Base-by-base conservation (phyloP, 441 rosid species). In the Bruguiera hainesii region DNA sequence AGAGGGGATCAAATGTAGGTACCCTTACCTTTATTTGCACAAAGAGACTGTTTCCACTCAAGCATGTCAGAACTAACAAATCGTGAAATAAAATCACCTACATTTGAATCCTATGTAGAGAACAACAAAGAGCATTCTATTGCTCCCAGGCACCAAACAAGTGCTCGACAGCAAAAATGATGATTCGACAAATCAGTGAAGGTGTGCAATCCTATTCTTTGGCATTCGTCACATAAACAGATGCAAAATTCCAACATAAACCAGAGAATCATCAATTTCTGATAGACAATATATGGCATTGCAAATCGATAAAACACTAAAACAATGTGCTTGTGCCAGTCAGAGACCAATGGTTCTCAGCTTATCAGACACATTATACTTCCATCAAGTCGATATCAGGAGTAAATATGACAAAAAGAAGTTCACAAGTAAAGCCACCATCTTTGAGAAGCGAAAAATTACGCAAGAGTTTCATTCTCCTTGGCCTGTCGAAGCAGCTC, bases 401-500 rank as follows among this genome's bases (percentile, higher is more conserved):
- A 62, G 49, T 56, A 11, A 25, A 66, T 57, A 16, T 13, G 25
- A 26, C 50, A 62, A 25, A 29, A 26, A 26, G 5, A 48, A 64
- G 25, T 6, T 42, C 21, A 73, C 1, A 61, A 37, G 29, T 13
- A 26, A 49, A 21, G 21, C 10, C 29, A 7, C 18, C 26, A 53
- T 21, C 57, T 0, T 20, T 0, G 4, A 46, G 23, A 20, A 25
- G 56, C 51, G 21, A 30, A 21, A 57, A 1, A 16, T 42, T 50
- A 68, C 52, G 39, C 66, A 69, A 86, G 84, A 55, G 88, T 67
- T 65, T 82, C 87, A 69, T 73, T 84, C 55, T 83, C 79, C 73
- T 79, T 86, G 37, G 85, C 85, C 46, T 83, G 83, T 67, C 71
- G 82, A 58, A 82, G 71, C 72, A 89, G 67, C 80, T 84, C 86